Base-by-base conservation (phyloP, 768 basidiomycete species). In the Serendipita indica region DNA sequence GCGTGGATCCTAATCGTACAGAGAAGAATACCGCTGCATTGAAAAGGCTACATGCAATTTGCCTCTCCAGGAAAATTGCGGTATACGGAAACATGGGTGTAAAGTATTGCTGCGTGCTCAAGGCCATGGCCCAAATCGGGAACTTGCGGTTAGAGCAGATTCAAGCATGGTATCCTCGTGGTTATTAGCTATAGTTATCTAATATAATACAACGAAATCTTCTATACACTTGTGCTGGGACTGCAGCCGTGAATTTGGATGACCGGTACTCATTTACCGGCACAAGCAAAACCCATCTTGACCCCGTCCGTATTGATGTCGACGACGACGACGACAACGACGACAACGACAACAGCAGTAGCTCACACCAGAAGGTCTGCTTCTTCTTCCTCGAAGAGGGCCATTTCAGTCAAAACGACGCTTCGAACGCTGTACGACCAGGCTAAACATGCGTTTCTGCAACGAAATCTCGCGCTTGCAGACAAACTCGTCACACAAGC, bases 401-500 rank as follows among this genome's bases (percentile, higher is more conserved):
- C n/a, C 27, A 25, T n/a, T 7, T 43, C 41, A n/a, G 27, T 25
- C 43, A n/a, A 58, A 18, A 41, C 54, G n/a, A 80, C 82, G 3
- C 71, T 90, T 32, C 79, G 83, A 39, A 79, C 83, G 7, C 73
- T 90, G 52, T 89, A 90, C 70, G 75, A 78, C 65, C 82, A 84
- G 58, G 88, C 89, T 25, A 81, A 84, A 39, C 77, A 80, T 43
- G 85, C 87, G 0, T 90, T 91, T 66, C 76, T 90, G 35, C 81
- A 81, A 60, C 82, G 83, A 60, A 82, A 89, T 65, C 71, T 84
- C 43, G 65, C 72, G n/a, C 75, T 84, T 39, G 83, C 87, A 0
- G 70, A 82, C 59, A 76, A 80, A 2, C 73, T 89, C 33, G 67
- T 89, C 27, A 72, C 77, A 39, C 79, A 84, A 5, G 88, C 86